Base-by-base conservation (phyloP, 1,284 basidiomycete genomes). In the Exobasidium cylindrosporum region DNA sequence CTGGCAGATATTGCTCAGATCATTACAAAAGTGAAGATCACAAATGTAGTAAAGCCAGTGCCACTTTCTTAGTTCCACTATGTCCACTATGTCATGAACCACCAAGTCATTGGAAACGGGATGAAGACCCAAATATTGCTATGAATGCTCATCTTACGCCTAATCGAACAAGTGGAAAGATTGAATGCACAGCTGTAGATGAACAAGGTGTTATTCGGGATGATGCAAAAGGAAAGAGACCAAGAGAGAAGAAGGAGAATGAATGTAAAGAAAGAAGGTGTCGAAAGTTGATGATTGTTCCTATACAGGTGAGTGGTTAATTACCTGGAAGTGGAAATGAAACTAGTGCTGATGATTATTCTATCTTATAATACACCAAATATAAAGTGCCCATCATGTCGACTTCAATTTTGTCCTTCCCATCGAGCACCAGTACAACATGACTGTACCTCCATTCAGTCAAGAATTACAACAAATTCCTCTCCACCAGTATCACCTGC, bases 21-120 rank as follows among this genome's bases (percentile, higher is more conserved):
- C 72, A 74, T 49, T 74, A 66, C 54, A 35, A 65, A 24, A 70
- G 70, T 26, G 61, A 64, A 32, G 45, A 63, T 11, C 70, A 74
- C 57, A 28, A 60, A 32, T 72, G 72, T 57, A 35, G 63, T 1
- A 46, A 59, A 30, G 57, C 64, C 23, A 35, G 60, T n/a, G 62
- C 61, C 3, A 67, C 71, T 61, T 73, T 69, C 50, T 58, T 66
- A 5, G 73, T 75, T 5, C 73, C 73, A 0, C 61, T 74, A 14
- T 76, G 73, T 58, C 73, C 73, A 4, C 64, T 74, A 49, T 76
- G 73, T 55, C 64, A 74, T 60, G 63, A 68, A 44, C 72, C 73
- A 24, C 72, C 72, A 1, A 55, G 57, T 21, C 63, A 67, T 1
- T 76, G 73, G 73, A 68, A 65, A 61, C 60, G 73, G 7, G 70